Base-by-base conservation (phyloP, 371 early-diverging fungal species). In the Mortierella sp. region DNA sequence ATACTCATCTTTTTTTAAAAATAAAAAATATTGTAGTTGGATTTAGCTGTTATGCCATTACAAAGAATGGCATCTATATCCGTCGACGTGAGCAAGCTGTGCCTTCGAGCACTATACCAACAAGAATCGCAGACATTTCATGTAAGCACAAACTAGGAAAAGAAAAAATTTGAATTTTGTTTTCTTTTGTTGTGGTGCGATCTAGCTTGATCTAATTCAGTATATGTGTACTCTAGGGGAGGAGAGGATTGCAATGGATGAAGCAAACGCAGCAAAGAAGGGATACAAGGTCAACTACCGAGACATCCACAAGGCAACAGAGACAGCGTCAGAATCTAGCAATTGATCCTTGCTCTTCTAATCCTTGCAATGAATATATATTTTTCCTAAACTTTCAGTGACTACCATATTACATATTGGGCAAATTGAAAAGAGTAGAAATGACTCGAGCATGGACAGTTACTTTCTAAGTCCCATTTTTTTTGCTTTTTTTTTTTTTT, bases 191-290 rank as follows among this genome's bases (percentile, higher is more conserved):
- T 23, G 10, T 40, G 15, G 40, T 10, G n/a, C n/a, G 40, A 40
- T 40, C 13, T 49, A 8, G 23, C n/a, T 19, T n/a, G 15, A 55
- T 17, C 55, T 29, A 55, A 55, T 29, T 10, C 15, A 29, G 1
- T 29, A 12, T 13, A 19, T 23, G 17, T 8, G 47, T 5, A 35
- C 28, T 31, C 7, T 55, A 79, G 80, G 80, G 80, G 80, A 79
- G 35, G 80, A 79, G 40, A 61, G 74, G 45, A 74, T 79, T 34
- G 74, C 74, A 19, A 45, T 15, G 29, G 80, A 79, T 40, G 74
- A 79, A 57, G 80, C 70, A n/a, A 79, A 79, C 42, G 74, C 80
- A 17, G 74, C 80, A 66, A 73, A 70, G 70, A 79, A 79, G 64
- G 80, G 80, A 5, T 79, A 79, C 70, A 79, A 67, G 12, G 70